Percentiles rank a stretch among this genome's conserved stretches.
Conservation (phyloP, 768 basidiomycete genomes). For the Mycena venus region DNA sequence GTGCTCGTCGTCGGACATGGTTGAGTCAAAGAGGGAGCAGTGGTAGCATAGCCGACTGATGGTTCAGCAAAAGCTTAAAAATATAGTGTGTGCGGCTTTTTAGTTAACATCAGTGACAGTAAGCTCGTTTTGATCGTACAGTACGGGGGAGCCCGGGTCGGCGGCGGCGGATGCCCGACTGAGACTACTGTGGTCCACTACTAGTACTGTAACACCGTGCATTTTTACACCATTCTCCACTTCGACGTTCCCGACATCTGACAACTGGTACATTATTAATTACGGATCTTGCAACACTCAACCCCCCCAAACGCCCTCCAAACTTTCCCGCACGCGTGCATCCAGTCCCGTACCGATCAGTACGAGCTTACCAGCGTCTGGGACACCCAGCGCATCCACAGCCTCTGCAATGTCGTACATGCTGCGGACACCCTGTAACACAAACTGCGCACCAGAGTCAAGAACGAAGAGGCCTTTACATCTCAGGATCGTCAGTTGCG, state of each 20-base stretch:
- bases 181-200: no score
- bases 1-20: constrained; percentile 16
- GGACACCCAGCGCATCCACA: constrained; percentile 60
- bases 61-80: no score
- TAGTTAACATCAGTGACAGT: no score
- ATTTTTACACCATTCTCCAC: no score
- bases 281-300: not conserved
- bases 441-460: constrained; percentile 67
- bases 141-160: no score
- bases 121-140: no score
- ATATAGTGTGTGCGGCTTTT: no score
- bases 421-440: constrained; percentile 92
- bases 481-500: constrained; percentile 76
- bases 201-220: no score
- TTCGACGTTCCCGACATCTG: no score
- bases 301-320: constrained; percentile 48
- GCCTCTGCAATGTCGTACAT: constrained; percentile 85
- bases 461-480: constrained; percentile 87
- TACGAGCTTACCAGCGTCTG: constrained; percentile 83
- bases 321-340: constrained; percentile 65
- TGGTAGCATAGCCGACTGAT: no score
- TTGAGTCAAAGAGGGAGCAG: not conserved
- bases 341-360: constrained; percentile 88
- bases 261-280: not conserved
- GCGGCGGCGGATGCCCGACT: no score